Evolutionary conservation across 495 filamentous ascomycete species (phyloP), one percentile per base, ranked within the genome.

Genomic region (Neurospora discreta): DNA sequence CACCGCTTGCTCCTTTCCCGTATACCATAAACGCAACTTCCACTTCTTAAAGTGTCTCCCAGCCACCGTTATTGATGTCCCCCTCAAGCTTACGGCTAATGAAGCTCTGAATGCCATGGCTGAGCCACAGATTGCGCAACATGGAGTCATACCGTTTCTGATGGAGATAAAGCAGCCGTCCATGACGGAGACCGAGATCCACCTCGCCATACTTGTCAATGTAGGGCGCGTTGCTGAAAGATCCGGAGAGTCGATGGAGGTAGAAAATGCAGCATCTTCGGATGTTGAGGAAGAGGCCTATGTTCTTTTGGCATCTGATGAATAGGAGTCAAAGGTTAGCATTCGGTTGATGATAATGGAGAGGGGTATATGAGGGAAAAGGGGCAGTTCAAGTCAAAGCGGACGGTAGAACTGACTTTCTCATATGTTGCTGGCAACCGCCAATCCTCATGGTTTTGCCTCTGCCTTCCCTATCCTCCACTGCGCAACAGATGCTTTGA

Each of bases 11-110:
- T 36, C 30, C n/a, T 72, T 52, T 40, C 18, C 36, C 52, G 16
- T 11, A 15, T 58, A 18, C 10, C 15, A 33, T 6, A 33, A 9
- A 36, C 3, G 9, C 52, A 36, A 30, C 9, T 65, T 42, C 33
- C 67, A 23, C 18, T 68, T 11, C 40, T 80, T 71, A 93, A 70
- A 94, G 89, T 30, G 94, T 97, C 82, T 99, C 95, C 95, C 95
- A 99, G 3, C 95, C 95, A 8, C 95, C 95, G 74, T 91, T 97
- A 78, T 98, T 98, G 58, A 97, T 92, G 77, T 99, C 95, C 13
- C 90, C 90, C 83, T 99, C 95, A 73, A 98, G 81, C 80, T 93
- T 94, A 73, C 95, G 85, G 70, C 90, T 90, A 77, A 99, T 97
- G 41, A 90, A 90, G 67, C 91, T 94, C n/a, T 93, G 93, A 40